These are phyloP conservation scores for Blastomyces gilchristii DNA, from an alignment of 2,329 filamentous ascomycete species.

Conservation along the genomic window DNA sequence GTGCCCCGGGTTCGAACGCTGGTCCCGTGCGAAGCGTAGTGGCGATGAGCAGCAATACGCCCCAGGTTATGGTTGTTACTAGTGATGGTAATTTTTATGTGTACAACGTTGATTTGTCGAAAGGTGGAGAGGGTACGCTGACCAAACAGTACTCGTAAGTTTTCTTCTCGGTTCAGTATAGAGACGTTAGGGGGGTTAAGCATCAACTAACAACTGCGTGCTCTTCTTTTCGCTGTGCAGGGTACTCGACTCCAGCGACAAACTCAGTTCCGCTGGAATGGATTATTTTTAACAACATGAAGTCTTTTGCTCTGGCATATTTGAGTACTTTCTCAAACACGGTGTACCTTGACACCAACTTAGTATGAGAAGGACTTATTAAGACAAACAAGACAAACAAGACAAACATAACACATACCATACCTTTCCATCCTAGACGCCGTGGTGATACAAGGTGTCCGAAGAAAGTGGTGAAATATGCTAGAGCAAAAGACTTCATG, in stretches of 20 bases:
- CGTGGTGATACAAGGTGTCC: too few species aligned
- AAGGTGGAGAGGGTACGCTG: constrained; percentile 82
- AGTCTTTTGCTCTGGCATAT: not conserved
- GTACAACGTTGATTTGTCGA: constrained; percentile 89
- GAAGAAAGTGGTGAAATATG: too few species aligned
- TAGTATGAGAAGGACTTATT: too few species aligned
- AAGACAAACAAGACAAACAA: too few species aligned
- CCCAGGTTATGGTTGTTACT: constrained; percentile 96
- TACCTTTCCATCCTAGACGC: too few species aligned
- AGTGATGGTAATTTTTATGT: constrained; percentile 92
- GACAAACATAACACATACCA: too few species aligned
- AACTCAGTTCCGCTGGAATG: constrained; percentile 27
- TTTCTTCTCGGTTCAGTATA: not conserved
- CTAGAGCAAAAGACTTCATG: not conserved
- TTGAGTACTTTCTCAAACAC: too few species aligned
- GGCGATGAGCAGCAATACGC: constrained; percentile 87
- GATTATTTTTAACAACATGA: constrained; percentile 24
- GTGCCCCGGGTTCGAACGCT: constrained; percentile 24
- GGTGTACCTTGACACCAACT: too few species aligned
- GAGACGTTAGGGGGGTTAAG: not conserved
- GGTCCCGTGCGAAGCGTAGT: constrained; percentile 77
- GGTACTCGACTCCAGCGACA: constrained; percentile 37
- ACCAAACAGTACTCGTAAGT: constrained; percentile 89
- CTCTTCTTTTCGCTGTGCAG: constrained; percentile 18
- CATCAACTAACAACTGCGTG: not conserved